These are phyloP conservation scores for Penicilliopsis zonata DNA, from an alignment of 495 filamentous ascomycete genomes.

Conservation along the genomic window DNA sequence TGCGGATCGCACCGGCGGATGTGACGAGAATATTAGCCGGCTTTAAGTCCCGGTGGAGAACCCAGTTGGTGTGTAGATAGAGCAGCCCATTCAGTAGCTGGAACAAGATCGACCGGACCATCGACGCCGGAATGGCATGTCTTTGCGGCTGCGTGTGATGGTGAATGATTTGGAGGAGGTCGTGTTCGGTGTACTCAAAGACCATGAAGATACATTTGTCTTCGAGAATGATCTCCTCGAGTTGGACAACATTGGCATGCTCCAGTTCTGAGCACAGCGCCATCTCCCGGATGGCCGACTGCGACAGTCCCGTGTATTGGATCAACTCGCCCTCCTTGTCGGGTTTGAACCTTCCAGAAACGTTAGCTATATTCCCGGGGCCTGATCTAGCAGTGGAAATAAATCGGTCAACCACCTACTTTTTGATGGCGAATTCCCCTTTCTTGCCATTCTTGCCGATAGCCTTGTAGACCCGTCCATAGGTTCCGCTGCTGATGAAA, in stretches of 20 bases:
- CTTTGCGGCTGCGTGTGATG: conserved; percentile 85
- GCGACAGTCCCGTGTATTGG: conserved; percentile 94
- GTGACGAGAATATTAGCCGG: conserved; percentile 99
- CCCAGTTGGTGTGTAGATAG: conserved; percentile 95
- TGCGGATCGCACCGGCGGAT: conserved; percentile 74
- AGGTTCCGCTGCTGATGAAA: conserved; percentile 98
- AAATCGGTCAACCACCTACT: conserved; percentile 31
- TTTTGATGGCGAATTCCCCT: conserved; percentile 91
- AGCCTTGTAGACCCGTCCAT: conserved; percentile 97
- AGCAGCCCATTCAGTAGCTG: conserved; percentile 89
- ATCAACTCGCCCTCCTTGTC: conserved; percentile 95
- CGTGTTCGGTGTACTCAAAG: conserved; percentile 96
- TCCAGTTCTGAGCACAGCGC: conserved; percentile 88
- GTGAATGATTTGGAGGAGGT: conserved; percentile 95
- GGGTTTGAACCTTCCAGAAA: conserved; percentile 70
- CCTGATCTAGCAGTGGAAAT: neutral
- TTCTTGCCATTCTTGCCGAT: conserved; percentile 61
- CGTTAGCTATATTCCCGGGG: conserved; percentile 5
- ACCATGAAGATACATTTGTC: conserved; percentile 99
- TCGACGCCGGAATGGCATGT: conserved; percentile 74
- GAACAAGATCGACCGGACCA: conserved; percentile 85
- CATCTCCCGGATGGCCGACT: conserved; percentile 97
- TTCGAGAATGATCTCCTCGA: conserved; percentile 94
- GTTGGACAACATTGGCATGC: conserved; percentile 80
- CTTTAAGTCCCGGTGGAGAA: conserved; percentile 91